Conservation (phyloP, 805 yeast genomes). For the Yamadazyma kitorensis region DNA sequence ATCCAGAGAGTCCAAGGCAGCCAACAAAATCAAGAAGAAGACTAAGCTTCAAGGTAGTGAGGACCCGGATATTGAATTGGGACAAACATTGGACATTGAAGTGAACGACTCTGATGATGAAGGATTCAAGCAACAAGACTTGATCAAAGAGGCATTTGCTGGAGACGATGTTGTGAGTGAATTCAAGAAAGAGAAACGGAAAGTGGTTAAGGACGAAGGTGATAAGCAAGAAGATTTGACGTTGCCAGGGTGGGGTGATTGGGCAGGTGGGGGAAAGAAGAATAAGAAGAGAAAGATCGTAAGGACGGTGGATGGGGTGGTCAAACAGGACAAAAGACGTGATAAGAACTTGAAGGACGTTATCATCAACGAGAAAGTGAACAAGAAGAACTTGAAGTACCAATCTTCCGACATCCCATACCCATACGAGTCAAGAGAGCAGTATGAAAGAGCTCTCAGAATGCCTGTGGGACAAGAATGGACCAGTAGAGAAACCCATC, state of each 20-base stretch:
- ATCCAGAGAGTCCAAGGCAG: conserved; percentile 36
- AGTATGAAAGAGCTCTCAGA: conserved; percentile 88
- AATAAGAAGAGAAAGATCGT: conserved; percentile 56
- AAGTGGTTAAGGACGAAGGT: conserved; percentile 69
- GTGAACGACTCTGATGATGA: conserved; percentile 23
- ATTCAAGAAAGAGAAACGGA: conserved; percentile 73
- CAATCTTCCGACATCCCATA: conserved; percentile 89
- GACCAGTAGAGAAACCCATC: conserved; percentile 86
- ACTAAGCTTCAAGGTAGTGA: conserved; percentile 27
- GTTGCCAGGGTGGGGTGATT: conserved; percentile 96
- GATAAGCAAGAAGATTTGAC: conserved; percentile 84
- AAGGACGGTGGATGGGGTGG: conserved; percentile 75
- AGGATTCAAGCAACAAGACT: conserved; percentile 70
- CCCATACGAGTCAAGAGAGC: conserved; percentile 91
- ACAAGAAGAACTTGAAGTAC: conserved; percentile 82
- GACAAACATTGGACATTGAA: conserved; percentile 45
- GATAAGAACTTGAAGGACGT: conserved; percentile 79
- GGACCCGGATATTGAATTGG: conserved; percentile 46
- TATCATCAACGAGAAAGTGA: conserved; percentile 82
- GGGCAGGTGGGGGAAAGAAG: conserved; percentile 70
- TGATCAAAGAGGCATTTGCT: conserved; percentile 90
- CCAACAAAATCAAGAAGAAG: conserved; percentile 39
- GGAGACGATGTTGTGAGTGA: conserved; percentile 91
- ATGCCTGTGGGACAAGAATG: conserved; percentile 98
- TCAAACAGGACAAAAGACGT: conserved; percentile 63